Base-by-base conservation (phyloP, 352 stramenopile species). In the Pythium biforme region DNA sequence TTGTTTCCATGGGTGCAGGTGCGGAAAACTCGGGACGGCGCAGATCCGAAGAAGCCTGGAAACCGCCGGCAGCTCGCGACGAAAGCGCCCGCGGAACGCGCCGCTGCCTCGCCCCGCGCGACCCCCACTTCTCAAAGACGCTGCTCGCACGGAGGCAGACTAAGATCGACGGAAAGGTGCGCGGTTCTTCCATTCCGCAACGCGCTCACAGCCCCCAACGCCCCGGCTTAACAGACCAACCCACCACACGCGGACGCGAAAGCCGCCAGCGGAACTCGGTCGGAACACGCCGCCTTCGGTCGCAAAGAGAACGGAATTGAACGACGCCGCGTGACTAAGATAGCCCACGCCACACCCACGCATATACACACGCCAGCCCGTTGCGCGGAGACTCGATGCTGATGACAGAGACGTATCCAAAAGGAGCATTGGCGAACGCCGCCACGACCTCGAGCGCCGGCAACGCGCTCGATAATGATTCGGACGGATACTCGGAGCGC, bases 331-430 rank as follows among this genome's bases (percentile, higher is more conserved):
- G 31, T 37, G 37, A 43, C 37, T 43, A 43, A 43, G 37, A 43
- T 43, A 43, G 37, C 34, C 34, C 7, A 19, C 34, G 37, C 31
- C 31, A 37, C 29, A 9, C 31, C 31, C 31, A 37, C n/a, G n/a
- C 31, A 37, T 37, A 33, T 9, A 33, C 29, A 33, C 31, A 5
- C 31, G 31, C 31, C 8, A n/a, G 17, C 34, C 2, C 34, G 12
- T 49, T 47, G 33, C 15, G 17, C 34, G 25, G 6, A 23, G 23
- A 27, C 25, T 62, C 53, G 50, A 87, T 87, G 80, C 80, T 87
- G 20, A 89, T 87, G 80, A 83, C 80, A 33, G 77, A 89, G 57
- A 73, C 80, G 40, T 89, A 81, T 56, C 55, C 67, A 26, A 61
- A 74, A 51, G 69, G 70, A 41, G 69, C 72, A 33, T 29, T 75